Evolutionary conservation across 164 flowering plant species (phyloP), one percentile per base, ranked within the genome.

Genomic region (Annona squamosa): DNA sequence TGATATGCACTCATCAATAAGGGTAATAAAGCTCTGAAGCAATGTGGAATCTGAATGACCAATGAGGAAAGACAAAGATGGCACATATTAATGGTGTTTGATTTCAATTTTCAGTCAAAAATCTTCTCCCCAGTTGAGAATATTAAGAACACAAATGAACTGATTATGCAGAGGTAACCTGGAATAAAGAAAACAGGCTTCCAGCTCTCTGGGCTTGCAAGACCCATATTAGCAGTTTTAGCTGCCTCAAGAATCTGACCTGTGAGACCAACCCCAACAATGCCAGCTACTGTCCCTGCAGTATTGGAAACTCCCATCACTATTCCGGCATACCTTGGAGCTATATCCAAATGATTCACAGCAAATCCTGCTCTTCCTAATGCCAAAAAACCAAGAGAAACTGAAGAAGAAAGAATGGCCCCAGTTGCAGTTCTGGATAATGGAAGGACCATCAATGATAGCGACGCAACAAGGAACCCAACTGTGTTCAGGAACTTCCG

Each of bases 301-400:
- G 98, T 92, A 74, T 92, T 91, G n/a, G 98, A 92, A 70, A 92
- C 88, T 70, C 98, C 98, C 98, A 92, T 89, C 26, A 92, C 87
- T 68, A 92, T 91, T 62, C 96, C 98, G 4, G 98, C 98, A 82
- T 92, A 92, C 72, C 90, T 83, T 1, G 98, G 98, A 74, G 98
- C 96, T 76, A 92, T 79, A 78, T 91, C 98, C 97, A 93, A 86
- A 81, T 93, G 98, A 77, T 93, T 93, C 70, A 93, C 94, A 2
- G 98, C 98, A 84, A 93, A 93, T 7, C 98, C 98, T 46, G 97
- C 98, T 80, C 98, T 84, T 18, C 97, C 97, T 3, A 93, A 82
- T 5, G 98, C 97, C 79, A 93, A 82, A 82, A 90, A 91, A 44
- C 98, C 98, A 71, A 91, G 92, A 74, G 95, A 90, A 71, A 93